Conservation (phyloP, 768 basidiomycete genomes). For the Amanita molliuscula region DNA sequence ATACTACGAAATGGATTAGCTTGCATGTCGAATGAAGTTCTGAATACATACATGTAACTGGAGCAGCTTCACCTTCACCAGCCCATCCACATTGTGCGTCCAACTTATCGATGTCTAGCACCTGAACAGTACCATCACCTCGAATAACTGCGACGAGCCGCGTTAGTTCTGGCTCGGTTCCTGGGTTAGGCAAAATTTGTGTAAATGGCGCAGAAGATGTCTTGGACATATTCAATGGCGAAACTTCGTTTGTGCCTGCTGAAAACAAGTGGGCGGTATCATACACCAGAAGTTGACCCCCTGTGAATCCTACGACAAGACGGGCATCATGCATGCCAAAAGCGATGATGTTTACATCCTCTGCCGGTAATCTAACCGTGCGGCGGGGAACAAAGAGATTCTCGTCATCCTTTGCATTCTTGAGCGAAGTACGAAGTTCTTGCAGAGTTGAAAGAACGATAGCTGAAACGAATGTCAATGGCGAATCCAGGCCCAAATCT, state of each 20-base stretch:
- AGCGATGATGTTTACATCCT: conserved; percentile 40
- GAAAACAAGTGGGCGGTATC: conserved; percentile 45
- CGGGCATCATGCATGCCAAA: conserved; percentile 54
- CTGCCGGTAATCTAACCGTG: conserved; percentile 30
- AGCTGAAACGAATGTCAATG: conserved; percentile 24
- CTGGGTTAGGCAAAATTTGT: conserved; percentile 59
- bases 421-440: conserved; percentile 47
- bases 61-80: conserved; percentile 35
- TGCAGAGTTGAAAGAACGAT: conserved; percentile 50
- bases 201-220: conserved; percentile 33
- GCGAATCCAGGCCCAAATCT: not conserved
- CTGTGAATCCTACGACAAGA: conserved; percentile 46
- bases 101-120: conserved; percentile 44
- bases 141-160: conserved; percentile 51
- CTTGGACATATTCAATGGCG: conserved; percentile 41
- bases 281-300: conserved; percentile 52
- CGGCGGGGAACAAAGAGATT: conserved; percentile 40
- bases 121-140: conserved; percentile 38
- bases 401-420: conserved; percentile 27
- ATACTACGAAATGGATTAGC: conserved; percentile 31
- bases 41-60: conserved; percentile 43
- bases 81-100: conserved; percentile 48
- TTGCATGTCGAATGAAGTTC: conserved; percentile 1
- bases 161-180: conserved; percentile 35
- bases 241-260: conserved; percentile 26